Evolutionary conservation across 441 rosid genomes (phyloP).

Genomic region (Hura crepitans): DNA sequence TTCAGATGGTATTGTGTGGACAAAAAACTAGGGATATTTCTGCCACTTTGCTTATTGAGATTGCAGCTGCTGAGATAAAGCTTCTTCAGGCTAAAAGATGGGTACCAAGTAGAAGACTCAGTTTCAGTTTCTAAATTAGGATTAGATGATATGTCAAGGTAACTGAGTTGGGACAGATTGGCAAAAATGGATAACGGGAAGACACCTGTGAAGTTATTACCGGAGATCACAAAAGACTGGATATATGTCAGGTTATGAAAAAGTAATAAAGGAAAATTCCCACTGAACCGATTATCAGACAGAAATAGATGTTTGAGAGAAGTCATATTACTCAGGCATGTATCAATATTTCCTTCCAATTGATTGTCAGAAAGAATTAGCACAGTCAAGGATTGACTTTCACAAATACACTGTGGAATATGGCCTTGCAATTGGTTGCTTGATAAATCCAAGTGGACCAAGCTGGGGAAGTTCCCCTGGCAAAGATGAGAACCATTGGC

Average conservation of each 20-base stretch:
- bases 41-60: conserved; percentile 1
- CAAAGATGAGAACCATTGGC: neutral
- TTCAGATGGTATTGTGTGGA: conserved; percentile 4
- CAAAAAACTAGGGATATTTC: neutral
- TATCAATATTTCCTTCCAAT: conserved; percentile 1
- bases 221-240: neutral
- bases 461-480: neutral
- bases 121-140: neutral
- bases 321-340: conserved; percentile 8
- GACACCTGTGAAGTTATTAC: neutral
- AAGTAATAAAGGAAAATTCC: conserved; percentile 1
- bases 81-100: conserved; percentile 4
- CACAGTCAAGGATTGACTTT: neutral
- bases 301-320: neutral
- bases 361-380: neutral
- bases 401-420: conserved; percentile 7
- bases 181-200: conserved; percentile 2
- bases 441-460: neutral
- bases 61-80: conserved; percentile 1
- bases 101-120: neutral
- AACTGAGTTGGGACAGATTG: neutral
- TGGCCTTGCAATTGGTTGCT: neutral
- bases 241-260: conserved; percentile 9
- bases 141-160: conserved; percentile 2
- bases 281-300: neutral